phyloP scores from a whole-genome alignment of 1,139 yeast species.

The Sugiyamaella xylanicola region DNA sequence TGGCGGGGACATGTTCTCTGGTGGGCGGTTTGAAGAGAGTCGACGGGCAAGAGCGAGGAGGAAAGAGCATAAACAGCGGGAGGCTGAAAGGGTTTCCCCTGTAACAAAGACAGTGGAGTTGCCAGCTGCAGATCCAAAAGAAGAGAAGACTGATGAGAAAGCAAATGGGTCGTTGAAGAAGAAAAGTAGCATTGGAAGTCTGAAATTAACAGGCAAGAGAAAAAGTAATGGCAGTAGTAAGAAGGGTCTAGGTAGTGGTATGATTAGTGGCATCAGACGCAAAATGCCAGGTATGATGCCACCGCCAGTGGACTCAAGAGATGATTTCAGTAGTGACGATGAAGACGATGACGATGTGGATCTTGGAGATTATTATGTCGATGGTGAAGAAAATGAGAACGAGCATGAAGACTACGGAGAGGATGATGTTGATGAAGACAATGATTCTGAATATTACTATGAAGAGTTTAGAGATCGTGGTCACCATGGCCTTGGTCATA shows the following conservation, averaged over 20 bases:
- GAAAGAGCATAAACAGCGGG: not conserved
- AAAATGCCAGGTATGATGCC: conserved; percentile 1
- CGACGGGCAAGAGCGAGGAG: conserved; percentile 6
- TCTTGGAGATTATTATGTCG: conserved; percentile 11
- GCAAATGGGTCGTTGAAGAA: not conserved
- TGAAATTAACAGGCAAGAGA: not conserved
- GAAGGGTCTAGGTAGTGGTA: not conserved
- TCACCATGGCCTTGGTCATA: too few species aligned
- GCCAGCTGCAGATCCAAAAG: not conserved
- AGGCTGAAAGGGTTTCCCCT: not conserved
- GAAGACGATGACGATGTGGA: conserved; percentile 19
- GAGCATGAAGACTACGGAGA: conserved; percentile 22
- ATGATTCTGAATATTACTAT: not conserved
- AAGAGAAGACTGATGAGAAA: not conserved
- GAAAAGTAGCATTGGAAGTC: not conserved
- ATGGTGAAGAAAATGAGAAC: conserved; percentile 9
- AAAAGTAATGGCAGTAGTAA: not conserved
- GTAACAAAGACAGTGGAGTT: not conserved
- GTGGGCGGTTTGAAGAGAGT: conserved; percentile 9
- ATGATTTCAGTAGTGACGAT: conserved; percentile 21
- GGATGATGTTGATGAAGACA: conserved; percentile 12
- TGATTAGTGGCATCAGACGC: not conserved
- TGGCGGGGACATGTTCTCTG: conserved; percentile 2
- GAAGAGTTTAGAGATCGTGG: not conserved
- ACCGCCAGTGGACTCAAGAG: not conserved